A percentile compares a stretch with the other conserved stretches of the same genome.
phyloP scores from a whole-genome alignment of 2,329 filamentous ascomycete species.

The Hypoxylon sp. region DNA sequence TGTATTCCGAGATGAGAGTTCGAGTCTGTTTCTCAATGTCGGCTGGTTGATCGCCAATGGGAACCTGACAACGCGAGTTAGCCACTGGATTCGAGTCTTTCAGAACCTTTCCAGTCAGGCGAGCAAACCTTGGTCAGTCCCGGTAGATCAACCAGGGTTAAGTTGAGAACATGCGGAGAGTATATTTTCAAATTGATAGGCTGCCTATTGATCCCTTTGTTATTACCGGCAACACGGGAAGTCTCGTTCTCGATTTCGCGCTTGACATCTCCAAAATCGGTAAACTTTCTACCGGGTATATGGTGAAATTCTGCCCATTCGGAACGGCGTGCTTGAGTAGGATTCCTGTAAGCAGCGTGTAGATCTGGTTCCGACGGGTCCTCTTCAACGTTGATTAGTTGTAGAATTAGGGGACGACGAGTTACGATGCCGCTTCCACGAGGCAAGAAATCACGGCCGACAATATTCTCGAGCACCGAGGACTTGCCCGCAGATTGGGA shows the following conservation, averaged over 20 bases:
- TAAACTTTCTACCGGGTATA: conserved; percentile 88
- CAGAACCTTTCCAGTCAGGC: neutral
- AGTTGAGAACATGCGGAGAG: conserved; percentile 94
- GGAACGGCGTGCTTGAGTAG: conserved; percentile 74
- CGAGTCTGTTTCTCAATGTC: conserved; percentile 99
- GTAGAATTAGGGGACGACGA: conserved; percentile 91
- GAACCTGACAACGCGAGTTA: conserved; percentile 70
- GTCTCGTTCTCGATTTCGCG: conserved; percentile 98
- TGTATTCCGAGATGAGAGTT: conserved; percentile 97
- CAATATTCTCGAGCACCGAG: conserved; percentile 98
- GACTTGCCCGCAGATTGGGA: conserved; percentile 99
- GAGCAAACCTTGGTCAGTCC: conserved; percentile 87
- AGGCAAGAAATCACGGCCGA: conserved; percentile 95
- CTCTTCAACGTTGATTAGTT: conserved; percentile 95
- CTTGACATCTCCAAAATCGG: conserved; percentile 93
- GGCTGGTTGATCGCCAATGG: conserved; percentile 95
- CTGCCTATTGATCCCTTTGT: conserved; percentile 98
- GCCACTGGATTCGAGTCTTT: conserved; percentile 15
- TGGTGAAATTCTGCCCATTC: conserved; percentile 98
- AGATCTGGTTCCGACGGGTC: conserved; percentile 76
- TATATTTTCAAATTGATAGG: conserved; percentile 99
- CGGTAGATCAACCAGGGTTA: conserved; percentile 95
- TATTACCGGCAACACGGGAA: conserved; percentile 88
- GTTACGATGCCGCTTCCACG: conserved; percentile 98
- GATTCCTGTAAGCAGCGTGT: conserved; percentile 80